Conservation (phyloP, 768 basidiomycete genomes). For the Suillus variegatus region DNA sequence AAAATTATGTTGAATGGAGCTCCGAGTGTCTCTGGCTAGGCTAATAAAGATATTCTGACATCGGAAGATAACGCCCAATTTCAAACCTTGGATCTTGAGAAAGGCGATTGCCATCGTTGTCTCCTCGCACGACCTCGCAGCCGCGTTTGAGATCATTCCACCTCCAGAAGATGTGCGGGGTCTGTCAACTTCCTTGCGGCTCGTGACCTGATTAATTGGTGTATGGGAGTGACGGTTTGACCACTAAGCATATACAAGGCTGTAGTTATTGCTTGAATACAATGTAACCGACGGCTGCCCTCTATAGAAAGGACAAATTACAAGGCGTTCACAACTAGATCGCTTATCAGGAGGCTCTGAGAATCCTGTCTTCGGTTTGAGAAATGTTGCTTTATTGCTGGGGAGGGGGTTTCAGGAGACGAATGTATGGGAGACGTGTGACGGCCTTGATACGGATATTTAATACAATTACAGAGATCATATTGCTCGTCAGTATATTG, state of each 20-base stretch:
- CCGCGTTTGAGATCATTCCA: neutral
- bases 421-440: neutral
- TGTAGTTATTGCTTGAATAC: neutral
- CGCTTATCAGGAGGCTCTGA: conserved; percentile 2
- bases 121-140: neutral
- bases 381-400: neutral
- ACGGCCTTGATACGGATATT: neutral
- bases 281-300: neutral
- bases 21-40: neutral
- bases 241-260: neutral
- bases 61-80: neutral
- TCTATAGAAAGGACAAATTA: conserved; percentile 14
- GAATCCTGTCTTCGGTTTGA: neutral
- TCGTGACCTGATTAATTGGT: too few relatives aligned
- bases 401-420: neutral
- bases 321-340: neutral
- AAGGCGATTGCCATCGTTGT: neutral
- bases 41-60: neutral
- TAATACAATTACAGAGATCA: neutral
- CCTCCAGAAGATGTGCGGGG: neutral
- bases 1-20: neutral
- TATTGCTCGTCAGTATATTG: neutral
- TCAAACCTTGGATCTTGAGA: neutral
- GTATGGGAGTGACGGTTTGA: neutral
- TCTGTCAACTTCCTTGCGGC: neutral